Conservation (phyloP, 1,284 basidiomycete species). For the Cystobasidium sp. region DNA sequence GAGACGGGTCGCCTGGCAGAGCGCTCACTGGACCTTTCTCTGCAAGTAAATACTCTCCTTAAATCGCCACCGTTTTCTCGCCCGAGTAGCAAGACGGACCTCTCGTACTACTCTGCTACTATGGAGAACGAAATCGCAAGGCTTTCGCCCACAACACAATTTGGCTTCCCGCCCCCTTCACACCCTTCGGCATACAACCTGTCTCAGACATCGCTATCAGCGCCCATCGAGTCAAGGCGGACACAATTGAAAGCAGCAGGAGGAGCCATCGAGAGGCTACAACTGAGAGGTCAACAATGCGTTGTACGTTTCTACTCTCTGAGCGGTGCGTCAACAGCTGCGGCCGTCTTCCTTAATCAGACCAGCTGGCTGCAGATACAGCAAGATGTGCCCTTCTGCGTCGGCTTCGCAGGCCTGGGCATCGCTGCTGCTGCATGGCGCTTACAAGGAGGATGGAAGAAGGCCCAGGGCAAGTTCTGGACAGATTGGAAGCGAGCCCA, state of each 20-base stretch:
- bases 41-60: slow-evolving; percentile 21
- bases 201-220: slow-evolving; percentile 39
- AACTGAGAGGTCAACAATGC: slow-evolving; percentile 46
- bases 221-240: slow-evolving; percentile 44
- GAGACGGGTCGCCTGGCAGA: slow-evolving; percentile 41
- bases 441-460: slow-evolving; percentile 56
- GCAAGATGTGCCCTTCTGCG: slow-evolving; percentile 53
- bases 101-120: slow-evolving; percentile 34
- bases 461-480: slow-evolving; percentile 54
- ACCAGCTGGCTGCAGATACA: slow-evolving; percentile 40
- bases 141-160: slow-evolving; percentile 36
- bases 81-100: neutral
- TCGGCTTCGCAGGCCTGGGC: slow-evolving; percentile 53
- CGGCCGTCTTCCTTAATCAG: slow-evolving; percentile 25
- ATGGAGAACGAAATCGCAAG: slow-evolving; percentile 29
- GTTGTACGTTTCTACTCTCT: slow-evolving; percentile 34
- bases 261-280: slow-evolving; percentile 48
- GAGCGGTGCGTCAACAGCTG: slow-evolving; percentile 1
- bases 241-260: slow-evolving; percentile 47
- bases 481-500: slow-evolving; percentile 48
- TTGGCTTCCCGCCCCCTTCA: slow-evolving; percentile 38
- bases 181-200: slow-evolving; percentile 34
- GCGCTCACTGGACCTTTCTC: slow-evolving; percentile 28
- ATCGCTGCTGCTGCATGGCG: slow-evolving; percentile 53
- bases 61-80: slow-evolving; percentile 2